These are phyloP conservation scores for Sporodiniella umbellata DNA, from an alignment of 371 early-diverging fungal species.

Conservation along the genomic window DNA sequence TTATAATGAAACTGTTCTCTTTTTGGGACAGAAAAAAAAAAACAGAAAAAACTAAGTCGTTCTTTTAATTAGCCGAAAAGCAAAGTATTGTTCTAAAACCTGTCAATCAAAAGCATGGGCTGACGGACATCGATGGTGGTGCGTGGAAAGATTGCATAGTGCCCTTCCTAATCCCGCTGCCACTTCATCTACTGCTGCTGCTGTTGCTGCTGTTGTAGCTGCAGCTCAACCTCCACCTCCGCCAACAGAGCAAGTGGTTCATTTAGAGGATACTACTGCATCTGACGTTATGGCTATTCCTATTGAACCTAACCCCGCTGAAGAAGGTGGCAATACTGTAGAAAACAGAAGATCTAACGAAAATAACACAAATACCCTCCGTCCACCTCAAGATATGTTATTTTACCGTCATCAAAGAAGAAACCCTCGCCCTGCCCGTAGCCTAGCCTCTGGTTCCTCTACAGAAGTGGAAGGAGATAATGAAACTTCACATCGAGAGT, in stretches of 20 bases:
- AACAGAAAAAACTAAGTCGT: too few species aligned
- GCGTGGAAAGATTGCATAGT: conserved; percentile 57
- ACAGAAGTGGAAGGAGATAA: conserved; percentile 32
- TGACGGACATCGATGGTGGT: conserved; percentile 81
- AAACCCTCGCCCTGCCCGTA: conserved; percentile 21
- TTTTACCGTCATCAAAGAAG: conserved; percentile 26
- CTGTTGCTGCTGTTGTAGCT: conserved; percentile 26
- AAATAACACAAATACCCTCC: conserved; percentile 7
- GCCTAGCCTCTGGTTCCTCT: conserved; percentile 29
- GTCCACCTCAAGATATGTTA: conserved; percentile 16
- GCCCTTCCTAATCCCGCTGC: conserved; percentile 22
- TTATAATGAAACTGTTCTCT: too few species aligned
- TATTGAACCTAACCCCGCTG: conserved; percentile 7
- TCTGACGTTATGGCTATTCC: conserved; percentile 27
- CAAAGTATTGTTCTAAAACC: conserved; percentile 73
- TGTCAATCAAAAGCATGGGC: conserved; percentile 79
- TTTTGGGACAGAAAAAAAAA: too few species aligned
- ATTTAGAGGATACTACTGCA: conserved; percentile 22
- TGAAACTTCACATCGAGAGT: conserved; percentile 14
- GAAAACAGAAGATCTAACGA: too few species aligned
- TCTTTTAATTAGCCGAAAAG: conserved; percentile 57
- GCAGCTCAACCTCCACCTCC: conserved; percentile 29
- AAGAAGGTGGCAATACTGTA: background rate
- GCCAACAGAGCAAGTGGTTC: conserved; percentile 33
- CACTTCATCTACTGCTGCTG: conserved; percentile 31